Evolutionary conservation across 257 asterid species (phyloP).

Genomic region (Craterostigma plantagineum): DNA sequence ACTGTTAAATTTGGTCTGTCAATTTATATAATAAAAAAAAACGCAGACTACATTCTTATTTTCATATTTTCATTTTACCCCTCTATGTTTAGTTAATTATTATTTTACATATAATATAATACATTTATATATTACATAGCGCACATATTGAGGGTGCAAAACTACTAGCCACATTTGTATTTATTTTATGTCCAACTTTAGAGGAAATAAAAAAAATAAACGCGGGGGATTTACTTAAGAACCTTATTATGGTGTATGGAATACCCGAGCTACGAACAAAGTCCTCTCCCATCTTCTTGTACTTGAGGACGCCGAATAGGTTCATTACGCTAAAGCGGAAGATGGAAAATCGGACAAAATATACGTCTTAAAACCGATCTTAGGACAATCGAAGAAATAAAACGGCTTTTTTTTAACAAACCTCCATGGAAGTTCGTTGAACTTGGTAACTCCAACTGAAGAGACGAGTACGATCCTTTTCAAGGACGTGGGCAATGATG

Average conservation of each 20-base stretch:
- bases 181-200: no score
- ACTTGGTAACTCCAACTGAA: constrained; percentile 86
- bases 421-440: constrained; percentile 92
- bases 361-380: neutral
- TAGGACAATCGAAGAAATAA: no score
- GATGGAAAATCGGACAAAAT: constrained; percentile 8
- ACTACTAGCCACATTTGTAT: no score
- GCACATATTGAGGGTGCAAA: no score
- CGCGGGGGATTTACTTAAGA: neutral
- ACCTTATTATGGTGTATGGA: constrained; percentile 88
- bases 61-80: no score
- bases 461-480: constrained; percentile 80
- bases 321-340: constrained; percentile 54
- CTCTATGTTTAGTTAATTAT: no score
- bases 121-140: no score
- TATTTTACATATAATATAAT: no score
- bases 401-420: neutral
- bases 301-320: constrained; percentile 87
- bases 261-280: constrained; percentile 72
- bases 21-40: no score
- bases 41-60: no score
- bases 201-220: no score
- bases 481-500: constrained; percentile 48
- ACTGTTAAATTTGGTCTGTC: no score
- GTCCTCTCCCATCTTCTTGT: constrained; percentile 98